A percentile compares a stretch with the other conserved stretches of the same genome.
Evolutionary conservation across 108 stramenopile genomes (phyloP).

Genomic region (Conticribra weissflogii): DNA sequence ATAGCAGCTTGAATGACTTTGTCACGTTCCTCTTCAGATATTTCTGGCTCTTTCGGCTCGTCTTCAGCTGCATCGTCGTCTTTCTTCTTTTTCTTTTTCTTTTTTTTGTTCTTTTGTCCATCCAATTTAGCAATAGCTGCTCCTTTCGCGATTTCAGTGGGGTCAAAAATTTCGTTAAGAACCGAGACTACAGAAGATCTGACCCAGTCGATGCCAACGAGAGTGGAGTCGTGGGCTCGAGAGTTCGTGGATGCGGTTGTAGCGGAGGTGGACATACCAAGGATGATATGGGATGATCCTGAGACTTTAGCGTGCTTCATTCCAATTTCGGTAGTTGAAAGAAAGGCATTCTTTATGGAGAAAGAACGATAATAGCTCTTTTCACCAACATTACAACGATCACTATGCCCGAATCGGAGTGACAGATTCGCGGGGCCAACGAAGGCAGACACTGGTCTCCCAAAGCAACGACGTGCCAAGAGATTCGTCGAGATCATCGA

Average conservation of each 20-base stretch:
- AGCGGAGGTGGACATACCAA: constrained; percentile 5
- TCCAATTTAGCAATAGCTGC: constrained; percentile 72
- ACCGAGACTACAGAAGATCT: constrained; percentile 64
- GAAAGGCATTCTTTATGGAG: not conserved
- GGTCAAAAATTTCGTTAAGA: constrained; percentile 79
- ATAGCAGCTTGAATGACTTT: constrained; percentile 63
- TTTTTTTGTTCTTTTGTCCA: constrained; percentile 67
- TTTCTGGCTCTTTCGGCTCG: constrained; percentile 27
- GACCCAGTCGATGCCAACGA: constrained; percentile 66
- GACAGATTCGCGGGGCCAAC: constrained; percentile 1
- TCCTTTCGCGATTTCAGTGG: constrained; percentile 69
- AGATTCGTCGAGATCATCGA: constrained; percentile 20
- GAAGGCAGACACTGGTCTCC: constrained; percentile 19
- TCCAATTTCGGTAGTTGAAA: not conserved
- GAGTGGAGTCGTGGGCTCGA: constrained; percentile 13
- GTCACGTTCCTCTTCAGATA: constrained; percentile 68
- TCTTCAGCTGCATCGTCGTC: constrained; percentile 6
- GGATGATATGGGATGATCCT: not conserved
- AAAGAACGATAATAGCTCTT: no score
- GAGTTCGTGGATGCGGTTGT: not conserved
- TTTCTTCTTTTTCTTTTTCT: constrained; percentile 59
- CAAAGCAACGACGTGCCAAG: constrained; percentile 21
- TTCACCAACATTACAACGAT: not conserved
- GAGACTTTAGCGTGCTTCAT: not conserved
- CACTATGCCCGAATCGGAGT: not conserved